phyloP scores from a whole-genome alignment of 306 rosid genomes.

The Citrullus amarus region DNA sequence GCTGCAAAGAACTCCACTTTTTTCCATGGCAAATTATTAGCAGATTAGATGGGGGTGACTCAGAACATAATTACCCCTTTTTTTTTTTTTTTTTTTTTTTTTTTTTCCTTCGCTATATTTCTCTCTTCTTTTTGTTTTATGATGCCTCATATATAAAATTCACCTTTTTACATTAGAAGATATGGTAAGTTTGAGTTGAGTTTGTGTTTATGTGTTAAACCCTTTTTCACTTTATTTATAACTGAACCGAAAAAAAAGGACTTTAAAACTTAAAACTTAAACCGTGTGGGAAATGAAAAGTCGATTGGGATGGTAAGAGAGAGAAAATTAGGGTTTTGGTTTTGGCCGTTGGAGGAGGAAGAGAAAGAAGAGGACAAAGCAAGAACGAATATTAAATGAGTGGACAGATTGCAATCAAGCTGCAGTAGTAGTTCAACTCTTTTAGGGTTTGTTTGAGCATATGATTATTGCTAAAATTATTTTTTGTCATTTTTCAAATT shows the following conservation, averaged over 20 bases:
- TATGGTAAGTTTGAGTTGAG: neutral
- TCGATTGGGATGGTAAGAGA: too few relatives aligned
- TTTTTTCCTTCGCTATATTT: too few relatives aligned
- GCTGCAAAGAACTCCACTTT: conserved; percentile 15
- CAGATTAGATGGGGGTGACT: conserved; percentile 24
- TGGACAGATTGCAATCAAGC: conserved; percentile 43
- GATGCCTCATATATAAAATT: too few relatives aligned
- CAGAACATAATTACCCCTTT: conserved; percentile 12
- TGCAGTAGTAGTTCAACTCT: too few relatives aligned
- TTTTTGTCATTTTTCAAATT: too few relatives aligned
- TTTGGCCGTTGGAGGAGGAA: too few relatives aligned
- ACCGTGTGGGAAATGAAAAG: neutral
- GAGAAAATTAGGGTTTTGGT: neutral
- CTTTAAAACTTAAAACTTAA: neutral
- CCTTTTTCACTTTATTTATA: neutral
- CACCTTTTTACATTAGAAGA: neutral
- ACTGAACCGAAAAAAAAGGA: too few relatives aligned
- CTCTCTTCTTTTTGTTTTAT: too few relatives aligned
- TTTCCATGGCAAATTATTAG: conserved; percentile 24
- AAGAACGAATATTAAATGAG: conserved; percentile 48
- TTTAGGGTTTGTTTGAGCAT: too few relatives aligned
- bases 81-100: too few relatives aligned
- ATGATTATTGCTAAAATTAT: too few relatives aligned
- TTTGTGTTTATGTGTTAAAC: neutral
- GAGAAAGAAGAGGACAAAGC: conserved; percentile 22